A percentile compares a stretch with the other conserved stretches of the same genome.
phyloP scores from a whole-genome alignment of 805 yeast species.

The Jamesozyma hellenica region DNA sequence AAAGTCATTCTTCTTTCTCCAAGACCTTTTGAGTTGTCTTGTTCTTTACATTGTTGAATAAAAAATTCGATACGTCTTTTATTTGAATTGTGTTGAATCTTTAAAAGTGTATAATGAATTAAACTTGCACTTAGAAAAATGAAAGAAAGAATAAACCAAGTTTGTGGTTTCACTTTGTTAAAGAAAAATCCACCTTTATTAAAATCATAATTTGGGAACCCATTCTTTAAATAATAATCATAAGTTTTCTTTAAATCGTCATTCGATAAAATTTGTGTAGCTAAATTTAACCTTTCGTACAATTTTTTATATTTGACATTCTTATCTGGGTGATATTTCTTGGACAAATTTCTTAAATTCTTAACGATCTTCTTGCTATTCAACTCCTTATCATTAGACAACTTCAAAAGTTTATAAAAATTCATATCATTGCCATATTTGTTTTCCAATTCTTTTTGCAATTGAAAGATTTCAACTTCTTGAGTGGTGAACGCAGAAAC shows the following conservation, averaged over 20 bases:
- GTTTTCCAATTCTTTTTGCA: conserved; percentile 50
- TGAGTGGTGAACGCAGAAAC: conserved; percentile 46
- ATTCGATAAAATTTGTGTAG: conserved; percentile 61
- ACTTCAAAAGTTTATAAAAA: conserved; percentile 59
- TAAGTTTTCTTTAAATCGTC: conserved; percentile 57
- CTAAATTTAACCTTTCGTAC: conserved; percentile 67
- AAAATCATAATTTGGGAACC: conserved; percentile 78
- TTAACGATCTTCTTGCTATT: conserved; percentile 45
- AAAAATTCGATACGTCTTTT: conserved; percentile 44
- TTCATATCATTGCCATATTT: conserved; percentile 54
- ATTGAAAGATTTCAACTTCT: conserved; percentile 73
- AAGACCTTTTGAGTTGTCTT: conserved; percentile 50
- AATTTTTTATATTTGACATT: conserved; percentile 36
- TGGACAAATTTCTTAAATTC: conserved; percentile 62
- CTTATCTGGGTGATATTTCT: conserved; percentile 83
- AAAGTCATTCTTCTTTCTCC: conserved; percentile 36
- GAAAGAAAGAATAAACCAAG: conserved; percentile 40
- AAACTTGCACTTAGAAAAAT: conserved; percentile 41
- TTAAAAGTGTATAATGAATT: conserved; percentile 50
- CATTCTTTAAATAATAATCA: conserved; percentile 72
- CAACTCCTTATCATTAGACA: conserved; percentile 34
- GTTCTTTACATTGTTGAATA: conserved; percentile 40
- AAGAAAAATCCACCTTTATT: conserved; percentile 45
- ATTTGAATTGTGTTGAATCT: conserved; percentile 47
- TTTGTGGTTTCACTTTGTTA: conserved; percentile 62